Percentiles rank a stretch among this genome's conserved stretches.
phyloP scores from a whole-genome alignment of 768 basidiomycete genomes.

The Cystobasidium onofrii region DNA sequence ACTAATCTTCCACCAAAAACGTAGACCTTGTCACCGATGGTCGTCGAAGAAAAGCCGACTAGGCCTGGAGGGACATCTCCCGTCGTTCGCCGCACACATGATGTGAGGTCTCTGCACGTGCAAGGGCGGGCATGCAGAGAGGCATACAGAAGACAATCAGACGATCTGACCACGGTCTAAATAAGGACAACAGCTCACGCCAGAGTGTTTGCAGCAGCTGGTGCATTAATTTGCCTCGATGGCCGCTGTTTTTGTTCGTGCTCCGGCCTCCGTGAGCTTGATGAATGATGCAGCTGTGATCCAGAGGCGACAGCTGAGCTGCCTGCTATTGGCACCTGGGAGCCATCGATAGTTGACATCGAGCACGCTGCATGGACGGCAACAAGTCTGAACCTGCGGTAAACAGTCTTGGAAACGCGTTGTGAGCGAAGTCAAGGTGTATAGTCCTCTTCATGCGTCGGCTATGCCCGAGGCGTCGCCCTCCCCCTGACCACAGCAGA shows the following conservation, averaged over 20 bases:
- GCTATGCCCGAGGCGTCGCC: too few relatives aligned
- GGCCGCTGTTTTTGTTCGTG: neutral
- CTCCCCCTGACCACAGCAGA: too few relatives aligned
- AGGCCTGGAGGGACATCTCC: slow-evolving; percentile 5
- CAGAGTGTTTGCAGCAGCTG: neutral
- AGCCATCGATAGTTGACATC: neutral
- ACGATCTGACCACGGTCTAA: too few relatives aligned
- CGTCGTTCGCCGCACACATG: slow-evolving; percentile 17
- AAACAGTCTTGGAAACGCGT: neutral
- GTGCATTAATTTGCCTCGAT: neutral
- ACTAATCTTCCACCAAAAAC: slow-evolving; percentile 86
- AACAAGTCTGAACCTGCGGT: neutral
- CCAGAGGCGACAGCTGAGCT: neutral
- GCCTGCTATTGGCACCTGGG: neutral
- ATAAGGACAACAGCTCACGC: too few relatives aligned
- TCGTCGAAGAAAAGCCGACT: slow-evolving; percentile 78
- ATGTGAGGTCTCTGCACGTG: slow-evolving; percentile 23
- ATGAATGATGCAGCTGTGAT: neutral
- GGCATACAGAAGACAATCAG: too few relatives aligned
- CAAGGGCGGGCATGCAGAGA: too few relatives aligned
- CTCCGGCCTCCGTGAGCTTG: neutral
- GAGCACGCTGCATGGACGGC: neutral
- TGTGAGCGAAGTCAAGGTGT: neutral
- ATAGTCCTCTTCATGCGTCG: neutral
- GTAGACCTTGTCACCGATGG: slow-evolving; percentile 77